Base-by-base conservation (phyloP, 768 basidiomycete genomes). In the Termitomyces bulborhizus region DNA sequence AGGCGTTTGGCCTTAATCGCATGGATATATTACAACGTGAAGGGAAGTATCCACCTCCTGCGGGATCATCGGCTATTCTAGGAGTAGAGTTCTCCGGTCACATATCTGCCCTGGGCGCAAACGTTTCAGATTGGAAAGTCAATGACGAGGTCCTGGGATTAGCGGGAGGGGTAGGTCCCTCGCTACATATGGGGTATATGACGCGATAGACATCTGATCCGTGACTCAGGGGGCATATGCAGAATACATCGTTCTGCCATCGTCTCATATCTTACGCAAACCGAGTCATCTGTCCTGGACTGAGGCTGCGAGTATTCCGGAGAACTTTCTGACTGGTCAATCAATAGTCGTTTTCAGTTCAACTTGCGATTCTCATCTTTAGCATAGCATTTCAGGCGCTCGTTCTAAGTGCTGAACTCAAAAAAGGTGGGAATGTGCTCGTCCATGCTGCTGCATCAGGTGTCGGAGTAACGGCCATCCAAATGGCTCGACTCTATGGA, bases 381-480 rank as follows among this genome's bases (percentile, higher is more conserved):
- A 18, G 45, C 42, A 44, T 60, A 79, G 79, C 78, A 32, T 79
- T 74, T 60, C 78, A 78, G 57, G 77, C 76, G 12, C 59, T 79
- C 16, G 76, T 90, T 46, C 66, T 86, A 36, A 81, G 85, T 57
- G 88, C 85, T 0, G 77, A 87, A 60, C 63, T 95, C 43, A 81
- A 86, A 65, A 65, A 76, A 58, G 82, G 83, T 36, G 86, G 92
- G 46, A 71, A 88, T 63, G 90, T 93, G 9, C 78, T 98, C 15
- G 77, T 98, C 12, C 96, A 98, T 65, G 93, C 93, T 18, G 95
- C 86, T 6, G 93, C 93, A 3, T 92, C 90, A 12, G 93, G 94
- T 29, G 93, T 97, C 4, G 93, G 93, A 1, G 68, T 95, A 15
- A 86, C 93, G 3, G 90, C 91, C 13, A 90, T 88, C 47, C 95